phyloP scores from a whole-genome alignment of 306 rosid species.

The Vigna trinervia region DNA sequence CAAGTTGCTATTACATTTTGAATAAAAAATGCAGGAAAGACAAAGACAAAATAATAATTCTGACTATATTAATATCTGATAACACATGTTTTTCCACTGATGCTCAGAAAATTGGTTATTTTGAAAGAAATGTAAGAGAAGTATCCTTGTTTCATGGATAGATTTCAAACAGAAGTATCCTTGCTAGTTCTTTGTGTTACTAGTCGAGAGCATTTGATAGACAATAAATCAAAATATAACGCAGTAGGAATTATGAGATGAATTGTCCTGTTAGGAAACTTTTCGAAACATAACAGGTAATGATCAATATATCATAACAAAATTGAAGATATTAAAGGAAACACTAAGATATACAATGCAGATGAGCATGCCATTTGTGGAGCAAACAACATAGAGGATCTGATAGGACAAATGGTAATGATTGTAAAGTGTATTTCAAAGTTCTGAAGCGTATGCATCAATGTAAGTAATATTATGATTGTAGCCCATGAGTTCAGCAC shows the following conservation, averaged over 20 bases:
- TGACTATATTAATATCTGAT: not conserved
- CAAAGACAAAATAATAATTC: not conserved
- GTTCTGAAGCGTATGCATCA: not conserved
- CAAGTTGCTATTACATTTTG: not conserved
- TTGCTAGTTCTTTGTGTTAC: conserved; percentile 3
- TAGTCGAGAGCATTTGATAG: conserved; percentile 7
- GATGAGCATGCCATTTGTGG: conserved; percentile 14
- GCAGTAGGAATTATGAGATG: not conserved
- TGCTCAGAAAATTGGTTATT: not conserved
- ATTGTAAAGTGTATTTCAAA: not conserved
- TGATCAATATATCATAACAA: not conserved
- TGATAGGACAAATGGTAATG: not conserved
- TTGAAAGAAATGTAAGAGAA: not conserved
- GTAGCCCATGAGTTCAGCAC: conserved; percentile 1
- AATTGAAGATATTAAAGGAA: not conserved
- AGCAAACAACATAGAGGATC: conserved; percentile 1
- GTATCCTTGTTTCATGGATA: not conserved
- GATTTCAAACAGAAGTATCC: not conserved
- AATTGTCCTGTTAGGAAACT: not conserved
- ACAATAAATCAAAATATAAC: not conserved
- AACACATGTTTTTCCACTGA: not conserved
- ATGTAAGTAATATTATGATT: conserved; percentile 15
- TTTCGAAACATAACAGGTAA: conserved; percentile 8
- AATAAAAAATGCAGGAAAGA: not conserved
- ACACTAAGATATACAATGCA: conserved; percentile 1